Conservation (phyloP, 2,329 filamentous ascomycete genomes). For the Cladosporium sp. region DNA sequence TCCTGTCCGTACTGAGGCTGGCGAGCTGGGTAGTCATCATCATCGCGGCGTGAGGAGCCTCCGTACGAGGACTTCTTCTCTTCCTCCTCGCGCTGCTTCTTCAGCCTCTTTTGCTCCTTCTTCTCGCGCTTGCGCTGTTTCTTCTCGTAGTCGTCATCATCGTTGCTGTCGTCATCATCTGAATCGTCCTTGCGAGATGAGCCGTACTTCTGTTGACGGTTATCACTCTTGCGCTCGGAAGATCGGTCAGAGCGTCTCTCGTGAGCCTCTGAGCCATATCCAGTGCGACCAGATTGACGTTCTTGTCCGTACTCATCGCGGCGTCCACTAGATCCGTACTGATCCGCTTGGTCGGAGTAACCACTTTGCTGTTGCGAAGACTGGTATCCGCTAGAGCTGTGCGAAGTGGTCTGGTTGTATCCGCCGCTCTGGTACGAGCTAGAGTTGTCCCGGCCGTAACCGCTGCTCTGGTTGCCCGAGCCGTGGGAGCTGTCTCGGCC, state of each 20-base stretch:
- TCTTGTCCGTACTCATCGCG: conserved; percentile 61
- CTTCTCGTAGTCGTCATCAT: conserved; percentile 43
- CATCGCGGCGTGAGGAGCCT: conserved; percentile 18
- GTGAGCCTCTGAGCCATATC: conserved; percentile 54
- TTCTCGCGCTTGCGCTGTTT: conserved; percentile 44
- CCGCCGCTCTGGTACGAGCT: conserved; percentile 58
- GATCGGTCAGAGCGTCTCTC: conserved; percentile 61
- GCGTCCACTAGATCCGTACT: conserved; percentile 59
- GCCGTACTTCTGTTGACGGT: not conserved
- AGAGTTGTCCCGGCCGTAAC: not conserved
- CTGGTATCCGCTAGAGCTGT: not conserved
- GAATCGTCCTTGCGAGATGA: conserved; percentile 14
- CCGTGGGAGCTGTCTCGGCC: conserved; percentile 62
- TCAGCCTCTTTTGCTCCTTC: conserved; percentile 38
- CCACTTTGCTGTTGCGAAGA: conserved; percentile 38
- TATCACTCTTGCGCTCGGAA: conserved; percentile 46
- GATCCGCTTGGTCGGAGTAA: conserved; percentile 26
- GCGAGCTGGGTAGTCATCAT: conserved; percentile 21
- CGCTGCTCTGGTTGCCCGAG: conserved; percentile 58
- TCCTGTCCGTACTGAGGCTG: conserved; percentile 21
- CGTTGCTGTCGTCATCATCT: conserved; percentile 35
- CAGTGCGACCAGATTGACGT: conserved; percentile 41
- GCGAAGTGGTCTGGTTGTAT: not conserved
- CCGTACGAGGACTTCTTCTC: conserved; percentile 18
- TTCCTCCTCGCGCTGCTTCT: conserved; percentile 30